These are phyloP conservation scores for Zancudomyces culisetae DNA, from an alignment of 371 early-diverging fungal species.

Conservation along the genomic window DNA sequence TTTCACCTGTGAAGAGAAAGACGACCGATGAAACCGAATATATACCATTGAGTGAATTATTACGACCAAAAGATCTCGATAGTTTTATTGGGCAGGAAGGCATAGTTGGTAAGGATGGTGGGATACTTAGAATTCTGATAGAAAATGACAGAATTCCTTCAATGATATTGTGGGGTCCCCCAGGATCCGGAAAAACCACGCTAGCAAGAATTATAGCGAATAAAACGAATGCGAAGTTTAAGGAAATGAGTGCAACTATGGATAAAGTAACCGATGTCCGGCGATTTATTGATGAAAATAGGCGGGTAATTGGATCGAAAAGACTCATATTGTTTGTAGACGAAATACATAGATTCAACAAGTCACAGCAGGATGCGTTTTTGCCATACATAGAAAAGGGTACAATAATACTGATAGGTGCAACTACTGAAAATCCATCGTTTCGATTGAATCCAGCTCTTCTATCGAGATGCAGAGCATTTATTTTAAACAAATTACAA, in stretches of 20 bases:
- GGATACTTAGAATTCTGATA: conserved; percentile 39
- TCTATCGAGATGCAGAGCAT: conserved; percentile 57
- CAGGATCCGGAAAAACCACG: conserved; percentile 77
- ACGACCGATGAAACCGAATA: not conserved
- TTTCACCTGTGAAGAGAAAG: not conserved
- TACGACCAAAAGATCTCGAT: conserved; percentile 40
- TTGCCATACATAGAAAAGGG: conserved; percentile 65
- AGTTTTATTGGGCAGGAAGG: conserved; percentile 57
- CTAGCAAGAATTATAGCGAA: conserved; percentile 50
- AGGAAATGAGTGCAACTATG: conserved; percentile 51
- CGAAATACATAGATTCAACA: conserved; percentile 78
- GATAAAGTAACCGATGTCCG: conserved; percentile 48
- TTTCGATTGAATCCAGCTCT: conserved; percentile 67
- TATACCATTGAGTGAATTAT: conserved; percentile 31
- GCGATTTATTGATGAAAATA: conserved; percentile 56
- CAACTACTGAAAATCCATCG: conserved; percentile 82
- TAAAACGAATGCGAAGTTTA: conserved; percentile 36
- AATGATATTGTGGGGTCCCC: conserved; percentile 53
- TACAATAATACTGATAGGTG: conserved; percentile 53
- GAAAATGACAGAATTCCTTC: conserved; percentile 40
- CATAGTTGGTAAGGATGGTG: conserved; percentile 34
- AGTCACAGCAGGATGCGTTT: conserved; percentile 73
- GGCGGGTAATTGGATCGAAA: conserved; percentile 49
- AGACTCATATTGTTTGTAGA: conserved; percentile 72
- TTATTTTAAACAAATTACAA: conserved; percentile 44